Base-by-base conservation (phyloP, 805 yeast genomes). In the Blastobotrys parvus region DNA sequence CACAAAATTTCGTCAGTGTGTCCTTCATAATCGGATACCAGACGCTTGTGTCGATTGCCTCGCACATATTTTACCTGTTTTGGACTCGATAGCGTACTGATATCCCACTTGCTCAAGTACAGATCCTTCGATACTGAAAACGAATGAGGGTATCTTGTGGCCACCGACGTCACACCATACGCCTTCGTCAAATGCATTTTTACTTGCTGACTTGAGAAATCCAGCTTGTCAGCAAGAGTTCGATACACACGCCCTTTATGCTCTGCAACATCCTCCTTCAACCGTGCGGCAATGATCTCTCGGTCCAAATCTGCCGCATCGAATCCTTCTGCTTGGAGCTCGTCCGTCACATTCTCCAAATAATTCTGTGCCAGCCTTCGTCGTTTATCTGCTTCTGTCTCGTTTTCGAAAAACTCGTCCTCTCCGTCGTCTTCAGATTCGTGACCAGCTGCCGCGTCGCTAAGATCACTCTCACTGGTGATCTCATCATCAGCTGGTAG, bases 301-400 rank as follows among this genome's bases (percentile, higher is more conserved):
- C 81, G 75, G 63, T 90, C 98, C 52, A 90, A 64, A 53, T 92
- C 97, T 52, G 79, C 77, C 7, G 98, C 97, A 67, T 88, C 95
- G 55, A 86, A 89, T 2, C 38, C 43, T 13, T 63, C 70, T 35
- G 63, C 63, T 20, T 67, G 72, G 16, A 71, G 72, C 48, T 82
- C 86, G 3, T 68, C 64, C 59, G 83, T 78, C 56, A 92, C 65
- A 56, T 82, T 83, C 37, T 82, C 88, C 49, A 92, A 68, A 62
- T 92, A 92, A 62, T 89, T 92, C 62, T 88, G 88, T 15, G 97
- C 97, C 46, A 92, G 71, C 57, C 97, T 71, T 64, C 98, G 77
- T 63, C 98, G 77, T 63, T 86, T 88, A 57, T 92, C 98, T 0
- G 95, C 94, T 6, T 89, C 94, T 38, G 77, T 76, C 62, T 90